phyloP scores from a whole-genome alignment of 2,329 filamentous ascomycete genomes.

The Blumeria hordei region DNA sequence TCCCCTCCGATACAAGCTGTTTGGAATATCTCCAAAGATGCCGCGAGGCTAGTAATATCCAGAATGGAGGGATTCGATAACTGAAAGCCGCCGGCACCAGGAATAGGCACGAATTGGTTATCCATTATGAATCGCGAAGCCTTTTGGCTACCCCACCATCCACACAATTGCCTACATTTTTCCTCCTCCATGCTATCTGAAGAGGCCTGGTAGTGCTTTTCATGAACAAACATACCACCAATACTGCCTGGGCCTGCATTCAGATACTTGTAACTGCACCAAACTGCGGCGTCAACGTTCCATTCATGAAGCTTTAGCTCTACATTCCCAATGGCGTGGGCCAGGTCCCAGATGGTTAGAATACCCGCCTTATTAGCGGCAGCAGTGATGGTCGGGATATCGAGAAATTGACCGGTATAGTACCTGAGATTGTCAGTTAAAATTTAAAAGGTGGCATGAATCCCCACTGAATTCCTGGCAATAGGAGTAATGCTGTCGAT shows the following conservation, averaged over 20 bases:
- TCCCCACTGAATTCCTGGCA: slow-evolving; percentile 42
- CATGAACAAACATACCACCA: slow-evolving; percentile 49
- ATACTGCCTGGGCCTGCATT: slow-evolving; percentile 55
- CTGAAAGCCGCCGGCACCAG: slow-evolving; percentile 53
- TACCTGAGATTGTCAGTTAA: slow-evolving; percentile 18
- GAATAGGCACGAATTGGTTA: slow-evolving; percentile 46
- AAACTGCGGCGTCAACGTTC: slow-evolving; percentile 55
- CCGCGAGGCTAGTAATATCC: slow-evolving; percentile 45
- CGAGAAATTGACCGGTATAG: slow-evolving; percentile 57
- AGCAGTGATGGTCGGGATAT: slow-evolving; percentile 47
- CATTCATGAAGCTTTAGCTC: slow-evolving; percentile 48
- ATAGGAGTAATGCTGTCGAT: slow-evolving; percentile 42
- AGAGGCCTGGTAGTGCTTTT: slow-evolving; percentile 17
- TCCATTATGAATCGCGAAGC: slow-evolving; percentile 48
- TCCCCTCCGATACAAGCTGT: neutral
- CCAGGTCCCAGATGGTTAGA: slow-evolving; percentile 55
- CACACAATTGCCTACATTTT: slow-evolving; percentile 34
- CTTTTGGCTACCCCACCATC: slow-evolving; percentile 64
- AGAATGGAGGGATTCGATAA: slow-evolving; percentile 51
- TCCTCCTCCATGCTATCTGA: slow-evolving; percentile 11
- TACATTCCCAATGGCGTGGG: slow-evolving; percentile 58
- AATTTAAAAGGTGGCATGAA: neutral
- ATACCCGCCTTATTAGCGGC: slow-evolving; percentile 43
- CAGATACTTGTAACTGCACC: slow-evolving; percentile 71
- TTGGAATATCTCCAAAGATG: slow-evolving; percentile 44